These are phyloP conservation scores for Auricularia auricula-judae DNA, from an alignment of 768 basidiomycete species.

Conservation along the genomic window DNA sequence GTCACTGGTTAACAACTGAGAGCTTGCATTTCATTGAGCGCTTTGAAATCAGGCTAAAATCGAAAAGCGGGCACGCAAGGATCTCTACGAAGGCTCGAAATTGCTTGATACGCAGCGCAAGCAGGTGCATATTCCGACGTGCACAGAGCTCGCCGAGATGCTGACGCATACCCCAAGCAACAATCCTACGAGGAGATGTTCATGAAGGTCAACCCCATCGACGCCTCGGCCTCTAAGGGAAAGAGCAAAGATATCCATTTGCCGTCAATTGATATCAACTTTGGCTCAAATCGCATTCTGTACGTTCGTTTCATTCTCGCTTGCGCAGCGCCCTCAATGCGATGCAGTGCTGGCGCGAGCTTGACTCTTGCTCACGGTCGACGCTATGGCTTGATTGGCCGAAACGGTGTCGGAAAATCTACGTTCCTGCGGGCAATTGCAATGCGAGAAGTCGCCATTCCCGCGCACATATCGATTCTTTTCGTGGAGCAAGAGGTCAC, in stretches of 20 bases:
- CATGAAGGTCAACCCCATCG: constrained; percentile 97
- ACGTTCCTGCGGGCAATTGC: constrained; percentile 91
- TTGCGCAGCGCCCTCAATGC: constrained; percentile 3
- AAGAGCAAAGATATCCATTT: constrained; percentile 98
- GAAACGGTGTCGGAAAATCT: constrained; percentile 80
- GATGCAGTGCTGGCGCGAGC: constrained; percentile 63
- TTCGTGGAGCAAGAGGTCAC: constrained; percentile 95
- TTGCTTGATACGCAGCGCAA: constrained; percentile 85
- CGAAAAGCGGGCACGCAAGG: constrained; percentile 83
- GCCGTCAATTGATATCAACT: constrained; percentile 90
- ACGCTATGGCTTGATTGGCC: constrained; percentile 85
- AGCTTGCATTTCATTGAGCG: not conserved
- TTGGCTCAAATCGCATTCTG: constrained; percentile 91
- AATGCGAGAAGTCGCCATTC: constrained; percentile 88
- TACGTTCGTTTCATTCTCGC: constrained; percentile 22
- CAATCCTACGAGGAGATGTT: constrained; percentile 99
- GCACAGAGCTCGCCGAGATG: too few species aligned
- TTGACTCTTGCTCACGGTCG: constrained; percentile 83
- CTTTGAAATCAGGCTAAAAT: constrained; percentile 68
- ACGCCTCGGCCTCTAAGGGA: constrained; percentile 67
- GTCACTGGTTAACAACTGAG: constrained; percentile 1
- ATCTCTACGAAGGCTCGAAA: constrained; percentile 94
- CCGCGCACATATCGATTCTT: constrained; percentile 89
- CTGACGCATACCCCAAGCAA: constrained; percentile 29
- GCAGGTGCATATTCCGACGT: constrained; percentile 28